A percentile compares a stretch with the other conserved stretches of the same genome.
phyloP scores from a whole-genome alignment of 495 filamentous ascomycete genomes.

The Antarctomyces pellizariae region DNA sequence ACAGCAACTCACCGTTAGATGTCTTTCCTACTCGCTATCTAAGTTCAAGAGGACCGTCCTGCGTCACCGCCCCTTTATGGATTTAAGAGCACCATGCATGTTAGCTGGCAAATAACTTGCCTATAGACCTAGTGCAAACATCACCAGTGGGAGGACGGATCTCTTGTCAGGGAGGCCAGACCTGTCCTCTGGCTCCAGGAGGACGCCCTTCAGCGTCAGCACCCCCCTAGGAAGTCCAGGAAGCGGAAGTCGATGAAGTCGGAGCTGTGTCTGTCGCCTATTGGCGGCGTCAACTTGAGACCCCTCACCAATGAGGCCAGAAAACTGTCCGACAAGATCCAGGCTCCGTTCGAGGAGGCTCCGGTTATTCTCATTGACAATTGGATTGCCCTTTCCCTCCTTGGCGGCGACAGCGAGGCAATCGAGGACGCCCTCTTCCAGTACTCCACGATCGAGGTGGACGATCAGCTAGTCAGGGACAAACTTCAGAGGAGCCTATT shows the following conservation, averaged over 20 bases:
- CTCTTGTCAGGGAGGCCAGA: background rate
- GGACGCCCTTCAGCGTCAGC: background rate
- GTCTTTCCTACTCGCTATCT: too few species aligned
- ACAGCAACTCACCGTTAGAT: too few species aligned
- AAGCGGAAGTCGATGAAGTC: background rate
- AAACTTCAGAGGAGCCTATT: too few species aligned
- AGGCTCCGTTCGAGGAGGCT: background rate
- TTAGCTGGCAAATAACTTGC: too few species aligned
- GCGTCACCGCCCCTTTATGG: too few species aligned
- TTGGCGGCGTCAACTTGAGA: background rate
- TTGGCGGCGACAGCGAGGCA: background rate
- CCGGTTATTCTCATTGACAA: background rate
- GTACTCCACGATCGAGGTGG: background rate
- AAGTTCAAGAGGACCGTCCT: too few species aligned
- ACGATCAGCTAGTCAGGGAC: too few species aligned
- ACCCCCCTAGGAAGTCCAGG: background rate
- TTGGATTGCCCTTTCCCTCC: background rate
- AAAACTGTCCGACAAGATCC: background rate
- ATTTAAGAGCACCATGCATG: too few species aligned
- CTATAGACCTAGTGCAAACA: background rate
- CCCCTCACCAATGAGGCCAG: background rate
- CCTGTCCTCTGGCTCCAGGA: constrained; percentile 1
- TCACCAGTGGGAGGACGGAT: background rate
- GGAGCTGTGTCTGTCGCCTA: background rate
- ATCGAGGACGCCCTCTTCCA: background rate